Conservation (phyloP, 2,329 filamentous ascomycete species). For the Atkinsonella texensis region DNA sequence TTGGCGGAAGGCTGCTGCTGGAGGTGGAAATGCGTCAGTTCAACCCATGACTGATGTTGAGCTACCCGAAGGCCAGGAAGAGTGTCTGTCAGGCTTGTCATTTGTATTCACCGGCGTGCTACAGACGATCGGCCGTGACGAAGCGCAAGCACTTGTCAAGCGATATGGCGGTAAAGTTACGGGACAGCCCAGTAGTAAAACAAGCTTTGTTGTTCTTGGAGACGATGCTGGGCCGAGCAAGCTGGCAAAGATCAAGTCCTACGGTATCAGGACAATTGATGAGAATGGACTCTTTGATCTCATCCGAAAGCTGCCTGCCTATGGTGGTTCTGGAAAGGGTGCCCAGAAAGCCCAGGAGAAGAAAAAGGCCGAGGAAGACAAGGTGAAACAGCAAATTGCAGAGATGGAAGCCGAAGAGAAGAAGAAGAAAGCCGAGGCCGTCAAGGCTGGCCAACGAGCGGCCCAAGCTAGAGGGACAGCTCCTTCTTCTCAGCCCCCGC, state of each 20-base stretch:
- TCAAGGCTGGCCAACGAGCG: conserved; percentile 34
- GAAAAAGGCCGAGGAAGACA: conserved; percentile 71
- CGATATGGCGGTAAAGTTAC: conserved; percentile 89
- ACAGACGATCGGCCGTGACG: conserved; percentile 67
- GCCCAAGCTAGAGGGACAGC: conserved; percentile 19
- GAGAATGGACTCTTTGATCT: conserved; percentile 85
- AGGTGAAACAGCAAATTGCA: conserved; percentile 64
- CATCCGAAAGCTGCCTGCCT: conserved; percentile 67
- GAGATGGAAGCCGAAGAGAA: conserved; percentile 81
- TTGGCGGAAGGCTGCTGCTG: conserved; percentile 50
- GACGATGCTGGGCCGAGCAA: conserved; percentile 89
- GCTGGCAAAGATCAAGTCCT: conserved; percentile 68
- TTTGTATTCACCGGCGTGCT: conserved; percentile 95
- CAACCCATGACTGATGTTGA: conserved; percentile 55
- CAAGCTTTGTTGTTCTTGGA: conserved; percentile 84
- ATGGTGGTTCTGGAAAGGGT: conserved; percentile 78
- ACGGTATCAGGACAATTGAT: conserved; percentile 81
- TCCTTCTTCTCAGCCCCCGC: conserved; percentile 24
- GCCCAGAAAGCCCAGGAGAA: conserved; percentile 79
- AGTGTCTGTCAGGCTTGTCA: conserved; percentile 77
- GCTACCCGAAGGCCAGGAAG: conserved; percentile 71
- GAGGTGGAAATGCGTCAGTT: conserved; percentile 46
- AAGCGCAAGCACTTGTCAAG: conserved; percentile 78
- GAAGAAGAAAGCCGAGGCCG: conserved; percentile 38
- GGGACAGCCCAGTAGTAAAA: conserved; percentile 76